phyloP scores from a whole-genome alignment of 306 rosid genomes.

The Pyrus betulifolia region DNA sequence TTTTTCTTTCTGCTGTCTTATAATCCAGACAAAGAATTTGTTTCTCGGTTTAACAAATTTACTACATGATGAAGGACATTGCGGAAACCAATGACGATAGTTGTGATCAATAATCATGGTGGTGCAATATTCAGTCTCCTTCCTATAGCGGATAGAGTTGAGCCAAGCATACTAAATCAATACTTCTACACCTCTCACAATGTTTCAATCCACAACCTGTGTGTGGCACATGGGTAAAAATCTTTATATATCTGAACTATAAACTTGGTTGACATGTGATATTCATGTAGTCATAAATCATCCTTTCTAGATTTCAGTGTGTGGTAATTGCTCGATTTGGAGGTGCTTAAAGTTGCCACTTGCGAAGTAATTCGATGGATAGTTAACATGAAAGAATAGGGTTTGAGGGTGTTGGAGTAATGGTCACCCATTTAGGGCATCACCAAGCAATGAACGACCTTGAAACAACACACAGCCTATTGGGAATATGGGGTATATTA shows the following conservation, averaged over 20 bases:
- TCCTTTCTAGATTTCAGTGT: not conserved
- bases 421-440: not conserved
- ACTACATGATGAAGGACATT: conserved; percentile 40
- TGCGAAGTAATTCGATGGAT: not conserved
- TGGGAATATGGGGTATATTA: not conserved
- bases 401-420: not conserved
- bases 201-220: conserved; percentile 53
- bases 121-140: conserved; percentile 93
- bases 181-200: conserved; percentile 80
- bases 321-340: not conserved
- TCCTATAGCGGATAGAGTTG: conserved; percentile 65
- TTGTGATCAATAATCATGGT: conserved; percentile 83
- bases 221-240: conserved; percentile 81
- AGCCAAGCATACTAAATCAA: conserved; percentile 45
- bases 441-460: not conserved
- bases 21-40: not conserved
- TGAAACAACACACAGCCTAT: not conserved
- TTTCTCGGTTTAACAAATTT: conserved; percentile 13
- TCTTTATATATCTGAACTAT: conserved; percentile 1
- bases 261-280: not conserved
- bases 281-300: not conserved
- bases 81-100: conserved; percentile 83
- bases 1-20: not conserved
- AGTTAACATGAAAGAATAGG: not conserved
- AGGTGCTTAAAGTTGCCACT: not conserved